A percentile compares a stretch with the other conserved stretches of the same genome.
phyloP scores from a whole-genome alignment of 2,329 filamentous ascomycete genomes.

The Trichothecium roseum region DNA sequence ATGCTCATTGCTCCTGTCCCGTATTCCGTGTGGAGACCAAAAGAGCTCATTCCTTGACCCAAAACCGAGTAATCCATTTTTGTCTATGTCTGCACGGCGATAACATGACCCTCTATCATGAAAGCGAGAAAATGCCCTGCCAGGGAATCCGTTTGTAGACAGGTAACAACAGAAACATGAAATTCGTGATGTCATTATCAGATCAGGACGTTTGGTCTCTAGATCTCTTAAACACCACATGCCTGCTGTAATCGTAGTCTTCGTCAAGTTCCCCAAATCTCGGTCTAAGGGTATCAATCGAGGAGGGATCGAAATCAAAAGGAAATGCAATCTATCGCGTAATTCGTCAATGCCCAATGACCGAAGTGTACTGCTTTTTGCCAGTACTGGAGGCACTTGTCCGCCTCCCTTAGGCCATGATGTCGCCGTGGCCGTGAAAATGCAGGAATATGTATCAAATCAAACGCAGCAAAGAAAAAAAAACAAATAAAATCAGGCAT shows the following conservation, averaged over 20 bases:
- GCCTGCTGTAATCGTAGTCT: conserved; percentile 21
- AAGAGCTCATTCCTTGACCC: conserved; percentile 29
- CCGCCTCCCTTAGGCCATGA: conserved; percentile 8
- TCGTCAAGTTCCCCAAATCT: conserved; percentile 25
- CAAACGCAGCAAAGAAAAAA: conserved; percentile 11
- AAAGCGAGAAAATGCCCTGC: conserved; percentile 28
- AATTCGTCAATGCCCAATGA: conserved; percentile 29
- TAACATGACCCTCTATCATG: conserved; percentile 33
- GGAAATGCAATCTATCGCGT: conserved; percentile 33
- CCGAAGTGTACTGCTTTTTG: conserved; percentile 21
- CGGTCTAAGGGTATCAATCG: conserved; percentile 35
- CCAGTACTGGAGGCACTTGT: conserved; percentile 21
- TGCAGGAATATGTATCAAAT: conserved; percentile 8
- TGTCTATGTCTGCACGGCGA: conserved; percentile 46
- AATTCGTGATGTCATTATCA: conserved; percentile 23
- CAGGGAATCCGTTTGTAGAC: conserved; percentile 24
- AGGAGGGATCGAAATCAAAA: conserved; percentile 31
- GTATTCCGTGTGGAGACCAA: conserved; percentile 20
- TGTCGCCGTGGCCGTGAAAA: conserved; percentile 14
- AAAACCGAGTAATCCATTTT: conserved; percentile 57
- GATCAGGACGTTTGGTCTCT: conserved; percentile 17
- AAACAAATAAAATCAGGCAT: conserved; percentile 11
- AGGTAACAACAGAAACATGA: conserved; percentile 20
- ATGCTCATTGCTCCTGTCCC: conserved; percentile 20
- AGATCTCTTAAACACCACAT: conserved; percentile 23